A percentile compares a stretch with the other conserved stretches of the same genome.
Conservation (phyloP, 306 rosid genomes). For the Prunus mume region DNA sequence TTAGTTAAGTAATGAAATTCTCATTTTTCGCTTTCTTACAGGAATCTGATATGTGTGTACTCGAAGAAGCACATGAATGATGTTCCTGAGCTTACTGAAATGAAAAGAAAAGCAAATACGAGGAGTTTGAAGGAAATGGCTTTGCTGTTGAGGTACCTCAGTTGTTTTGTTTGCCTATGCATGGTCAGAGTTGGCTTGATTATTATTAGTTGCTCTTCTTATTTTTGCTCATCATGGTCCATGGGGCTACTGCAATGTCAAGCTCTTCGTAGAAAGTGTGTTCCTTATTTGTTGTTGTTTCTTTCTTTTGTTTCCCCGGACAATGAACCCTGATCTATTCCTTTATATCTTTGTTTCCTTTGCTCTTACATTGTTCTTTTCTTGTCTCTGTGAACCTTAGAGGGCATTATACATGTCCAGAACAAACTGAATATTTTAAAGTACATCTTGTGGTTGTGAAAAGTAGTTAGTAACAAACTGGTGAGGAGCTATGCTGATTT, state of each 20-base stretch:
- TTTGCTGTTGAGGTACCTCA: conserved; percentile 68
- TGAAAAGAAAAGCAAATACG: conserved; percentile 83
- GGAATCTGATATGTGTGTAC: conserved; percentile 98
- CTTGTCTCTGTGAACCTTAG: neutral
- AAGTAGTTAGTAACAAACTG: neutral
- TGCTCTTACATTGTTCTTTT: neutral
- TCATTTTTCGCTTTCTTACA: conserved; percentile 22
- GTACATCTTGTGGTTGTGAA: neutral
- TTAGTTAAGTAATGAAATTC: neutral
- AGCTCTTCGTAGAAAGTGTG: neutral
- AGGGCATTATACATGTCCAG: neutral
- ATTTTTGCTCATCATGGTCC: neutral
- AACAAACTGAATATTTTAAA: neutral
- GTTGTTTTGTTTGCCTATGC: conserved; percentile 16
- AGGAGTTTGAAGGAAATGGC: conserved; percentile 97
- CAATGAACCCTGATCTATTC: neutral
- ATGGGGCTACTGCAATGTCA: neutral
- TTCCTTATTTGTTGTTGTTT: neutral
- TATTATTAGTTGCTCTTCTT: neutral
- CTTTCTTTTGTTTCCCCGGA: neutral
- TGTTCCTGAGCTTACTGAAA: conserved; percentile 76
- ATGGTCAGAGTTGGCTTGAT: conserved; percentile 15
- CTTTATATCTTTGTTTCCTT: neutral
- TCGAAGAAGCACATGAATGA: conserved; percentile 95
- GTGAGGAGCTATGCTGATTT: neutral